Base-by-base conservation (phyloP, 805 yeast species). In the Wickerhamiella sorbophila region DNA sequence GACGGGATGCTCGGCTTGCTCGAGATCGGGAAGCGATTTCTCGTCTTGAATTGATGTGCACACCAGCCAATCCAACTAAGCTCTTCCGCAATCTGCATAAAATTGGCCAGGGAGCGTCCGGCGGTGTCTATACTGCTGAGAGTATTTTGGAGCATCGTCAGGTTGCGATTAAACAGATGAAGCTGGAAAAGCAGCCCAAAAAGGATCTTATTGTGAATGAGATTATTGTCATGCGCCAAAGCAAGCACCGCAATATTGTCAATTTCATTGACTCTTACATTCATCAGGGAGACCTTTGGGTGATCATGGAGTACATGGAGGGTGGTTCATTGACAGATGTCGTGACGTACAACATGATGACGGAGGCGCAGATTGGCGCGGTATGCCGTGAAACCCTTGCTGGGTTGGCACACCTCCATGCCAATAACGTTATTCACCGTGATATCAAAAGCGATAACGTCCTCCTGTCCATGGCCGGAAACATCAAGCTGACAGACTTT, bases 221-320 rank as follows among this genome's bases (percentile, higher is more conserved):
- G 59, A 91, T 91, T 47, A 64, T 86, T 52, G 98, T 93, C 39
- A 91, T 91, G 97, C 84, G 80, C 57, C 95, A 86, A 20, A 74
- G 86, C 41, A 77, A 74, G 52, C 98, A 91, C 59, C 75, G 75
- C 39, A 91, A 91, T 57, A 91, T 91, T 61, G 98, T 91, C 44
- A 91, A 91, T 60, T 91, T 84, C 58, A 75, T 88, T 46, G 94
- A 88, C 55, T 77, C 95, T 0, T 91, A 77, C 58, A 63, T 82
- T 43, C 83, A 82, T 36, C 40, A 46, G 21, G 61, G 63, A 26
- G 67, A 64, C 41, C 67, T 91, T 42, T 91, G 98, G 98, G 97
- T 91, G 8, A 77, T 91, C 17, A 91, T 91, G 98, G 98, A 91
- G 62, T 91, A 84, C 58, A 91, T 91, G 98, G 96, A 91, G 60